Evolutionary conservation across 1,284 basidiomycete species (phyloP).

Genomic region (Cryptococcus sp.): DNA sequence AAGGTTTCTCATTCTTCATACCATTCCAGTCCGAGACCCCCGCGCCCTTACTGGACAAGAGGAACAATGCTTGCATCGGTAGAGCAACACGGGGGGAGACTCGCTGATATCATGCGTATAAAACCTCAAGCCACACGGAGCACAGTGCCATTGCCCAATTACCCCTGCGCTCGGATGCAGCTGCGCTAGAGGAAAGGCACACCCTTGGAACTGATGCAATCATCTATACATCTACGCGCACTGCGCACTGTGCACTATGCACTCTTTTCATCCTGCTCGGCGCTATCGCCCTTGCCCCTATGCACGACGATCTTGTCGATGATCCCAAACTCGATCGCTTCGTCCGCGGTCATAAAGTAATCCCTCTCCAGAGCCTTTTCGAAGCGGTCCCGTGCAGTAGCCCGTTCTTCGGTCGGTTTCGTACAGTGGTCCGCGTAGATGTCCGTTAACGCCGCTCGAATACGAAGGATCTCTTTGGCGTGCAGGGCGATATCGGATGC

Average conservation of each 20-base stretch:
- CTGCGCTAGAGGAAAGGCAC: no score
- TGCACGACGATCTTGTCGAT: conserved; percentile 81
- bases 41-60: no score
- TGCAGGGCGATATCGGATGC: conserved; percentile 93
- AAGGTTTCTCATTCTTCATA: no score
- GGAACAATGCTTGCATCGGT: no score
- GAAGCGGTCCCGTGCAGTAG: conserved; percentile 70
- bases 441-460: conserved; percentile 74
- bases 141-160: no score
- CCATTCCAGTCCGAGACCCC: no score
- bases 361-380: conserved; percentile 86
- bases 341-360: conserved; percentile 89
- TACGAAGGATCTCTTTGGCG: conserved; percentile 86
- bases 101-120: no score
- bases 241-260: neutral
- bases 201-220: neutral
- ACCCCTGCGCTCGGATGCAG: no score
- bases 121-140: no score
- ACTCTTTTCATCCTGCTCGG: conserved; percentile 11
- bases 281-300: conserved; percentile 31
- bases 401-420: conserved; percentile 64
- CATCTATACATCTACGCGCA: neutral
- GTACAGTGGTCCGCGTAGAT: conserved; percentile 72
- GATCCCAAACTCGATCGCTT: conserved; percentile 85
- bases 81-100: no score